phyloP scores from a whole-genome alignment of 2,329 filamentous ascomycete genomes.

The Colletotrichum simmondsii region DNA sequence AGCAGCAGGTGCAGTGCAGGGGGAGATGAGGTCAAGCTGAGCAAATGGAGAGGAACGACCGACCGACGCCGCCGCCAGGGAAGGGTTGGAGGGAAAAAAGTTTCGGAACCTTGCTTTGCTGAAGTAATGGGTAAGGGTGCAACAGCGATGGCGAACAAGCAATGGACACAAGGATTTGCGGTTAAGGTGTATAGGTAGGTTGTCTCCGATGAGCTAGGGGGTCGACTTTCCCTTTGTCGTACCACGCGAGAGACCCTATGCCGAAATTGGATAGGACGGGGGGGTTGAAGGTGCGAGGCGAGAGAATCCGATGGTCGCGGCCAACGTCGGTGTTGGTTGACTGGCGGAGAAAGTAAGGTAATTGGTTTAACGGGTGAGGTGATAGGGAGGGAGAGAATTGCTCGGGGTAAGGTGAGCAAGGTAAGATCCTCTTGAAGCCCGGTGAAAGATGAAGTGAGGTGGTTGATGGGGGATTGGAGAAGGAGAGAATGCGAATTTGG shows the following conservation, averaged over 20 bases:
- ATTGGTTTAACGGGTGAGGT: neutral
- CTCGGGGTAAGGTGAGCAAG: neutral
- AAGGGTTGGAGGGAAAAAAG: conserved; percentile 13
- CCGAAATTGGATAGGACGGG: conserved; percentile 15
- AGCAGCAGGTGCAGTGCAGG: neutral
- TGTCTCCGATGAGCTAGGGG: conserved; percentile 15
- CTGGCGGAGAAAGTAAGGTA: neutral
- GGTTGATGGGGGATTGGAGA: neutral
- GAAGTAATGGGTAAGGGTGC: conserved; percentile 15
- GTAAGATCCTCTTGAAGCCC: neutral
- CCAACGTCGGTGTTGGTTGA: neutral
- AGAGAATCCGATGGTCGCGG: neutral
- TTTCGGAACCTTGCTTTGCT: conserved; percentile 32
- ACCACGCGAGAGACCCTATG: conserved; percentile 6
- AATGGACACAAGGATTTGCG: neutral
- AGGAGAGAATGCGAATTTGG: conserved; percentile 7
- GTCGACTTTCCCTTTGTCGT: conserved; percentile 2
- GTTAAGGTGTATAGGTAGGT: neutral
- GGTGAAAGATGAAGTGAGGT: neutral
- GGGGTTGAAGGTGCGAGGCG: neutral
- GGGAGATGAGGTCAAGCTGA: conserved; percentile 10
- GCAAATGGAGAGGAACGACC: neutral
- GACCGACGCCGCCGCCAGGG: neutral
- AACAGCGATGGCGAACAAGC: conserved; percentile 11
- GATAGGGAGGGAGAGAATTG: neutral